Conservation (phyloP, 2,329 filamentous ascomycete genomes). For the Penicillium brasilianum region DNA sequence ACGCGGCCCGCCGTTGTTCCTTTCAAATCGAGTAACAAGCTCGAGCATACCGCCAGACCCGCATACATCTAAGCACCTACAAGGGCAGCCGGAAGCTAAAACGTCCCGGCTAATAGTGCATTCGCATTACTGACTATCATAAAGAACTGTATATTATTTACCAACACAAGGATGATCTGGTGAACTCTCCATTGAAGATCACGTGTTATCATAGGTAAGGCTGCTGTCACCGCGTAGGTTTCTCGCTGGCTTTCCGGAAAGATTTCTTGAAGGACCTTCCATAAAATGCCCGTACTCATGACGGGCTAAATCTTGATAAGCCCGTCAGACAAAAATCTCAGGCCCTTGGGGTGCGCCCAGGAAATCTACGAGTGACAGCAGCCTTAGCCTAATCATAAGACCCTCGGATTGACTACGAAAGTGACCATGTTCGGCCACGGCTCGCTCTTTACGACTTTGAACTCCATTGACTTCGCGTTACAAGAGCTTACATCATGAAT, state of each 20-base stretch:
- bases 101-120: not conserved
- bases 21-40: conserved; percentile 7
- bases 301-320: too few species aligned
- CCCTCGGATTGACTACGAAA: too few species aligned
- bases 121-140: too few species aligned
- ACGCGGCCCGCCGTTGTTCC: conserved; percentile 6
- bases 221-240: too few species aligned
- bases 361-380: too few species aligned
- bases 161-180: not conserved
- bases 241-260: too few species aligned
- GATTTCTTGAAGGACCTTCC: too few species aligned
- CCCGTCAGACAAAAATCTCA: too few species aligned
- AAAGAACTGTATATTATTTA: not conserved
- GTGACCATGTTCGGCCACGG: too few species aligned
- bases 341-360: too few species aligned
- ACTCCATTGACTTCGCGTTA: not conserved
- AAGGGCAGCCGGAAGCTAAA: not conserved
- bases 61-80: not conserved
- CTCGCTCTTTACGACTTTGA: not conserved
- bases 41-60: not conserved
- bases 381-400: too few species aligned
- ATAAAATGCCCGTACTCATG: too few species aligned
- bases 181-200: not conserved
- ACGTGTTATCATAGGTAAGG: not conserved
- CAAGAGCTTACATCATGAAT: not conserved